Base-by-base conservation (phyloP, 164 flowering plant genomes). In the Macadamia tetraphylla region DNA sequence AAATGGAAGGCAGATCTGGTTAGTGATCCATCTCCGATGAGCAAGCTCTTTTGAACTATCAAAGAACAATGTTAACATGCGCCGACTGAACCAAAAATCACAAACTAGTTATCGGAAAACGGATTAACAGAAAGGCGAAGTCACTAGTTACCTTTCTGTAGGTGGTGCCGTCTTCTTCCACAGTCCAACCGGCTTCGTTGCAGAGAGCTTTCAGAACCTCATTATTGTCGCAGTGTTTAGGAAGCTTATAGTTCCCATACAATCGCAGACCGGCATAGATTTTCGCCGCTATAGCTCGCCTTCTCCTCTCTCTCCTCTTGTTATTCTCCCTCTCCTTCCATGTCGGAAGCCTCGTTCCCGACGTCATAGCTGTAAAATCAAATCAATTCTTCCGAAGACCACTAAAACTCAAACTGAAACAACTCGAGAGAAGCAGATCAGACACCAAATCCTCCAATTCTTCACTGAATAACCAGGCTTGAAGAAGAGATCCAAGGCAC, bases 241-340 rank as follows among this genome's bases (percentile, higher is more conserved):
- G 94, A 14, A 91, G 88, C 86, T 84, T 83, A 73, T 81, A 91
- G 78, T 89, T 89, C 0, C 97, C 95, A 67, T 87, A 88, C 85
- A 82, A 82, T 40, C 97, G 77, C 18, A 92, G 76, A 14, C 97
- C 97, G 6, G 89, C 59, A 77, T 75, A 92, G 80, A 92, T 92
- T 92, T 92, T 92, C 29, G 97, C 97, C 1, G 94, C 94, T 73
- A 92, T 87, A 46, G 97, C 96, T 65, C 96, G 70, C 69, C 97
- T 70, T 68, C 97, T 62, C 72, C 96, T 69, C 81, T 92, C 97
- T 48, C 97, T 78, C 63, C 82, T 72, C 85, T 86, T 89, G 82
- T 92, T 92, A 78, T 91, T 91, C 79, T 89, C 94, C 65, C 97
- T 79, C 81, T 89, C 94, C 83, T 84, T 89, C 97, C 96, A 92